phyloP scores from a whole-genome alignment of 2,329 filamentous ascomycete genomes.

The Botrytis medusae region DNA sequence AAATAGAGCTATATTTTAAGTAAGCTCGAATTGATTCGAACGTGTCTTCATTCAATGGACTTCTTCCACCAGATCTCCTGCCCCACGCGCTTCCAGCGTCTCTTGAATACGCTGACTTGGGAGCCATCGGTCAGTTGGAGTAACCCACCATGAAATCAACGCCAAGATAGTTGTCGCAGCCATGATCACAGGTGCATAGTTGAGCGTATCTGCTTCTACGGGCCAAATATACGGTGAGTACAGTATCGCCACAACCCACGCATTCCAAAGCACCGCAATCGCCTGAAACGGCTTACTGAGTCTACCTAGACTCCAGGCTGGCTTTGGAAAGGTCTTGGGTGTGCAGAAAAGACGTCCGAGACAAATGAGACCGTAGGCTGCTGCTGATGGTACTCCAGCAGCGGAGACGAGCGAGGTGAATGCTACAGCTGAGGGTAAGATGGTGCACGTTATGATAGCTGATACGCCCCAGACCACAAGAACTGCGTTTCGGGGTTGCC shows the following conservation, averaged over 20 bases:
- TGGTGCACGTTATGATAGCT: slow-evolving; percentile 23
- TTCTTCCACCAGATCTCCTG: neutral
- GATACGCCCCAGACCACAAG: slow-evolving; percentile 21
- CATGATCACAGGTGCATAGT: slow-evolving; percentile 25
- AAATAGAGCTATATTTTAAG: neutral
- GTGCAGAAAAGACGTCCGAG: slow-evolving; percentile 25
- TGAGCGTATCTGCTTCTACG: slow-evolving; percentile 11
- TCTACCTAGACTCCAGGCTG: slow-evolving; percentile 22
- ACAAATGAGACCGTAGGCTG: slow-evolving; percentile 23
- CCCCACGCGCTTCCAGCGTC: neutral
- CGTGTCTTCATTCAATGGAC: neutral
- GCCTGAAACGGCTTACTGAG: slow-evolving; percentile 19
- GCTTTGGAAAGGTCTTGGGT: slow-evolving; percentile 19
- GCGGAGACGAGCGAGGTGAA: slow-evolving; percentile 23
- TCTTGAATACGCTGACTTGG: slow-evolving; percentile 14
- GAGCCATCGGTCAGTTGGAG: slow-evolving; percentile 8
- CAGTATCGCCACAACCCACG: slow-evolving; percentile 22
- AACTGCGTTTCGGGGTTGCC: slow-evolving; percentile 26
- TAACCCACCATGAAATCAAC: slow-evolving; percentile 23
- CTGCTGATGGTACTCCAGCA: slow-evolving; percentile 22
- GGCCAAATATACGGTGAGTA: slow-evolving; percentile 20
- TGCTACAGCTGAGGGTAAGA: slow-evolving; percentile 23
- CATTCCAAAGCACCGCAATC: slow-evolving; percentile 25
- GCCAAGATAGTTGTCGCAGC: slow-evolving; percentile 23
- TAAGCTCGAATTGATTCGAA: neutral